phyloP scores from a whole-genome alignment of 192 early-diverging fungal genomes.

The Spizellomyces sp. region DNA sequence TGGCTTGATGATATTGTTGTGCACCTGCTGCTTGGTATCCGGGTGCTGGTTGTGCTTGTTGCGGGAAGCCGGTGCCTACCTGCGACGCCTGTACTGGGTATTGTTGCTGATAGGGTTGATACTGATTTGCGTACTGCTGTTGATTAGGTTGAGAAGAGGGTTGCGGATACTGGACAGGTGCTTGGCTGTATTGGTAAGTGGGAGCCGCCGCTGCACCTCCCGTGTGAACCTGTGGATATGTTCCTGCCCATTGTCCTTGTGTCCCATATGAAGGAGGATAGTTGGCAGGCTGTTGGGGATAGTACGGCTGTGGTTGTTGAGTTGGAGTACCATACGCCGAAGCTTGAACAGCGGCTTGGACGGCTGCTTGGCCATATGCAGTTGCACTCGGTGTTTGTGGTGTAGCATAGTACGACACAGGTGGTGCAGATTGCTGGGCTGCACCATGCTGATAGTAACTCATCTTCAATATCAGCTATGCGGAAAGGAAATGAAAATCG shows the following conservation, averaged over 20 bases:
- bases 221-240: background rate
- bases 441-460: no score
- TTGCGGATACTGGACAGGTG: background rate
- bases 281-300: slow-evolving; percentile 10
- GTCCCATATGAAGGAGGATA: background rate
- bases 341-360: slow-evolving; percentile 27
- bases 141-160: background rate
- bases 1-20: slow-evolving; percentile 1
- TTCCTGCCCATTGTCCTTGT: background rate
- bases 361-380: slow-evolving; percentile 23
- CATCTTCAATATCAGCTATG: no score
- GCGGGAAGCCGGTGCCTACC: no score
- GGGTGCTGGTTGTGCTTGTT: no score
- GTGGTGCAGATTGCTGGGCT: no score
- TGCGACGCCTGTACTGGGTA: background rate
- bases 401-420: background rate
- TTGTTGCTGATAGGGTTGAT: slow-evolving; percentile 10
- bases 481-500: no score
- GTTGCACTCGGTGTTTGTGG: background rate
- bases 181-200: slow-evolving; percentile 11
- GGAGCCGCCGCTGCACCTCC: background rate
- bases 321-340: slow-evolving; percentile 18
- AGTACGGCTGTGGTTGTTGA: slow-evolving; percentile 1
- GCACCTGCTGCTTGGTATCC: background rate
- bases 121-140: background rate